phyloP scores from a whole-genome alignment of 495 filamentous ascomycete species.

The Aspergillus indologenus region DNA sequence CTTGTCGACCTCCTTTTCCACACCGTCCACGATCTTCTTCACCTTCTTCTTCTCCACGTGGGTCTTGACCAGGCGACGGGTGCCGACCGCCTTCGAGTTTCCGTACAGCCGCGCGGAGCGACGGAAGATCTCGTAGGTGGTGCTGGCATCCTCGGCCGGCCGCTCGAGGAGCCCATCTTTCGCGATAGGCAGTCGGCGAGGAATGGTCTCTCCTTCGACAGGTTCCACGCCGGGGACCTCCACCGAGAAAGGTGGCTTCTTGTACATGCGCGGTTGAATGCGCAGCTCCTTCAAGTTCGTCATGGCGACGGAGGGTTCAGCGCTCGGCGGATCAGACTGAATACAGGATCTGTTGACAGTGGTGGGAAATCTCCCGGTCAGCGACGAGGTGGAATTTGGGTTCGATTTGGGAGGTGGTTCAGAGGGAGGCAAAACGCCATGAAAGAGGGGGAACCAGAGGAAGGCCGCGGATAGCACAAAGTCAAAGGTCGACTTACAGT shows the following conservation, averaged over 20 bases:
- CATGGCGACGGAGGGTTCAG: conserved; percentile 18
- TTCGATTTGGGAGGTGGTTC: background rate
- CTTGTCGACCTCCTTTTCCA: conserved; percentile 88
- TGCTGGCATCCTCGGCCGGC: conserved; percentile 70
- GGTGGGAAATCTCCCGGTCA: background rate
- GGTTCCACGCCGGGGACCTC: conserved; percentile 70
- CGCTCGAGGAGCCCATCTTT: conserved; percentile 66
- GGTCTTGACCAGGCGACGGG: conserved; percentile 73
- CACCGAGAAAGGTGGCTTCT: conserved; percentile 67
- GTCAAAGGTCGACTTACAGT: conserved; percentile 6
- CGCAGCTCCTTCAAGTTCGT: conserved; percentile 50
- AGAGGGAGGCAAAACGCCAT: conserved; percentile 1
- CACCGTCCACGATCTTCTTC: conserved; percentile 92
- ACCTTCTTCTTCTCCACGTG: conserved; percentile 94
- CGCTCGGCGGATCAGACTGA: conserved; percentile 11
- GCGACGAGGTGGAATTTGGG: background rate
- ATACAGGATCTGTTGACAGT: conserved; percentile 2
- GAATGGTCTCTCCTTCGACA: conserved; percentile 85
- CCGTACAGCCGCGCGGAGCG: conserved; percentile 77
- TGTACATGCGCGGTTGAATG: conserved; percentile 61
- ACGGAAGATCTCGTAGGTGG: conserved; percentile 81
- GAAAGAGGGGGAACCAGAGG: conserved; percentile 12
- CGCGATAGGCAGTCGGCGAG: conserved; percentile 71
- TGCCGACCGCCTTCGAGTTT: conserved; percentile 82
- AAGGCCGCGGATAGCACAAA: conserved; percentile 20